These are phyloP conservation scores for Teratosphaeria nubilosa DNA, from an alignment of 2,329 filamentous ascomycete species.

Conservation along the genomic window DNA sequence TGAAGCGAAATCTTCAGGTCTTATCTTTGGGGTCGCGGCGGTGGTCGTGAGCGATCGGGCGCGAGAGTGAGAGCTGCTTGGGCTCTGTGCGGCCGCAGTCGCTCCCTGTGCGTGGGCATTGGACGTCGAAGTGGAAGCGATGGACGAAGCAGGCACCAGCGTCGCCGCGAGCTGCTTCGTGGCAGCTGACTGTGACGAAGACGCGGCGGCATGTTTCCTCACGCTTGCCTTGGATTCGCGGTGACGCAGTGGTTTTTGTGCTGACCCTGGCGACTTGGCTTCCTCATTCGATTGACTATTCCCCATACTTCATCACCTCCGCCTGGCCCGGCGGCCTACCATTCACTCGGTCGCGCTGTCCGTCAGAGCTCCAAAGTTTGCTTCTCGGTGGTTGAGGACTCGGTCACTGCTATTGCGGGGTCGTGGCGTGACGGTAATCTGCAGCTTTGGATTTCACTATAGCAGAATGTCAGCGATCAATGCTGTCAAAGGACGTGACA, in stretches of 20 bases:
- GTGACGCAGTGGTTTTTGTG: conserved; percentile 1
- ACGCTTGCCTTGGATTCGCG: conserved; percentile 2
- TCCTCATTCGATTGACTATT: conserved; percentile 6
- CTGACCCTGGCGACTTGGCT: neutral
- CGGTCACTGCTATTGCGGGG: neutral
- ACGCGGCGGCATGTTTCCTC: neutral
- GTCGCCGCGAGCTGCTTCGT: conserved; percentile 8
- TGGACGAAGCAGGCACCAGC: conserved; percentile 9
- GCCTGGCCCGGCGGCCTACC: neutral
- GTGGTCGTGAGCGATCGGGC: conserved; percentile 20
- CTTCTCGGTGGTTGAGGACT: neutral
- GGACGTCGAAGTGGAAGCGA: conserved; percentile 11
- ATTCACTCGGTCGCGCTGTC: neutral
- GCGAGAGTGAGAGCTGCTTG: conserved; percentile 14
- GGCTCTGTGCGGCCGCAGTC: conserved; percentile 2
- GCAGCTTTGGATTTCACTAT: neutral
- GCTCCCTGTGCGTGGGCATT: conserved; percentile 10
- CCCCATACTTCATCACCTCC: conserved; percentile 4
- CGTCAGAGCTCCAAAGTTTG: neutral
- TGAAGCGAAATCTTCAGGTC: conserved; percentile 5
- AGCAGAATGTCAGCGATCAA: neutral
- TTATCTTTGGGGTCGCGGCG: conserved; percentile 6
- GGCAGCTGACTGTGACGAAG: conserved; percentile 6
- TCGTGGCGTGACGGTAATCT: neutral
- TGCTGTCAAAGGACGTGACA: neutral